Evolutionary conservation across 2,329 filamentous ascomycete genomes (phyloP).

Genomic region (Colletotrichum sp.): DNA sequence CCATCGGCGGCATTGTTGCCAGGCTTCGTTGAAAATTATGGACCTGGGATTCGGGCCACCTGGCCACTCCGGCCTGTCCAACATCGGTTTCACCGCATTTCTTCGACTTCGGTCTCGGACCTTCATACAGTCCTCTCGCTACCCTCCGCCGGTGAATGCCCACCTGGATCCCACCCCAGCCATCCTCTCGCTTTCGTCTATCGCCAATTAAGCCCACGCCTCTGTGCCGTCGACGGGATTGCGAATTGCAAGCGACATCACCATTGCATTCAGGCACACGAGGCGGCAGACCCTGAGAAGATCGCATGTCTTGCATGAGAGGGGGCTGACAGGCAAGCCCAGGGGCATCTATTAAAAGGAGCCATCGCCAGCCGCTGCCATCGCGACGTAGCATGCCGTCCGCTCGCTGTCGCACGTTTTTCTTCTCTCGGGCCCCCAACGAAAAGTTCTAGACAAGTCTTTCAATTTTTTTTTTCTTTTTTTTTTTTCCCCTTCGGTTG

Average conservation of each 20-base stretch:
- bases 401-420: not conserved
- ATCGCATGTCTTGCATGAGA: not conserved
- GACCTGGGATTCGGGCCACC: not conserved
- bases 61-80: not conserved
- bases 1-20: not conserved
- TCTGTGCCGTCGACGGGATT: not conserved
- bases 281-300: not conserved
- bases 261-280: not conserved
- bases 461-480: not conserved
- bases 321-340: not conserved
- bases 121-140: not conserved
- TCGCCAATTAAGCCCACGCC: not conserved
- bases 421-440: not conserved
- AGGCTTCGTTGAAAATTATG: not conserved
- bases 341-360: not conserved
- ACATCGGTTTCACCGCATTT: not conserved
- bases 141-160: not conserved
- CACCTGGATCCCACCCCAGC: not conserved
- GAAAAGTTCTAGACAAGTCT: not conserved
- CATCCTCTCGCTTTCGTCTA: not conserved
- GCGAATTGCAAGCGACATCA: not conserved
- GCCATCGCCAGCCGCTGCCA: not conserved
- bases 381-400: not conserved
- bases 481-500: not conserved
- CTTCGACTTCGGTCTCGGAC: constrained; percentile 1